phyloP scores from a whole-genome alignment of 2,329 filamentous ascomycete genomes.

The Teratosphaeriaceae sp. region DNA sequence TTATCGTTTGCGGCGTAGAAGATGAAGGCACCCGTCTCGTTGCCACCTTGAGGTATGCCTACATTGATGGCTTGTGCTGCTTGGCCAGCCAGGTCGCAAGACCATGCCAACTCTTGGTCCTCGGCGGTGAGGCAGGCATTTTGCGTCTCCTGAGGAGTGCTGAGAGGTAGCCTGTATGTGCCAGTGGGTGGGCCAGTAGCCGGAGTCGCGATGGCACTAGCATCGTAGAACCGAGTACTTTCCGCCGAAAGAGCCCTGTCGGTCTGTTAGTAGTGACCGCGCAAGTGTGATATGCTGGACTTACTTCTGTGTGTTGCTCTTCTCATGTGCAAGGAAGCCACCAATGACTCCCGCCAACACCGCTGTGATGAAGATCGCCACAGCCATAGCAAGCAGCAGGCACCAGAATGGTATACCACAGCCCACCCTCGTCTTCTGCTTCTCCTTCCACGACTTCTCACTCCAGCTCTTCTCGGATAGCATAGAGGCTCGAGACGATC shows the following conservation, averaged over 20 bases:
- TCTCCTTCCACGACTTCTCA: constrained; percentile 34
- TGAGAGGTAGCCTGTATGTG: constrained; percentile 47
- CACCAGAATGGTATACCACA: constrained; percentile 31
- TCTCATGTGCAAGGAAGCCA: constrained; percentile 24
- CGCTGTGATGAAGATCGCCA: constrained; percentile 26
- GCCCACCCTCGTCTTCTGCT: constrained; percentile 29
- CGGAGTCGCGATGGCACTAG: constrained; percentile 41
- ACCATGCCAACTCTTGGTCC: constrained; percentile 54
- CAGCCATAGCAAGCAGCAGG: constrained; percentile 23
- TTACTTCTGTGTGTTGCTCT: constrained; percentile 16
- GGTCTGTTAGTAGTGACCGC: constrained; percentile 6
- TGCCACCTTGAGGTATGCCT: constrained; percentile 13
- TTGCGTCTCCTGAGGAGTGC: constrained; percentile 45
- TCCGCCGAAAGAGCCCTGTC: background rate
- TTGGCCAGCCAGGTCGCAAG: constrained; percentile 46
- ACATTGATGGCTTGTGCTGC: constrained; percentile 25
- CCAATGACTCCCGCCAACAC: constrained; percentile 30
- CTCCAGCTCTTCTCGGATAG: constrained; percentile 26
- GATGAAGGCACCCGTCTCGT: constrained; percentile 22
- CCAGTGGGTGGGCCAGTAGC: constrained; percentile 51
- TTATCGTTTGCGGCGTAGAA: constrained; percentile 21
- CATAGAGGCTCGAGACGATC: background rate
- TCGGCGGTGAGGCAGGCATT: constrained; percentile 53
- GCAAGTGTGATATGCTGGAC: background rate
- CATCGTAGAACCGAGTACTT: constrained; percentile 25